phyloP scores from a whole-genome alignment of 139 green algal genomes.

The Picochlorum costavermella region DNA sequence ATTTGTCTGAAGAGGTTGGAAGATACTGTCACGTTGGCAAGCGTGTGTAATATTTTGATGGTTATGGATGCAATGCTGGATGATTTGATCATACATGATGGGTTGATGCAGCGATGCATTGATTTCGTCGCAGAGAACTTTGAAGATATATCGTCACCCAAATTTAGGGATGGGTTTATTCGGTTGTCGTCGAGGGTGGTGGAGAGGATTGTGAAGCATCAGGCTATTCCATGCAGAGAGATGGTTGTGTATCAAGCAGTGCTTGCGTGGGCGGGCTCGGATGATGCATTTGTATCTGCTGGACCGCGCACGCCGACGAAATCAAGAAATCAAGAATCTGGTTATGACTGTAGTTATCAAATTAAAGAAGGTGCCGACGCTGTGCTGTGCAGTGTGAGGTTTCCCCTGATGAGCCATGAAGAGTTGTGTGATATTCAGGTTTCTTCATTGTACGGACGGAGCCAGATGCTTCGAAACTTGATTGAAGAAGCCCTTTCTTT shows the following conservation, averaged over 20 bases:
- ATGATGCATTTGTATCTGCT: background rate
- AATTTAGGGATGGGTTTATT: slow-evolving; percentile 13
- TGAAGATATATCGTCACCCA: slow-evolving; percentile 6
- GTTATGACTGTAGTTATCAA: no score
- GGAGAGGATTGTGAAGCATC: slow-evolving; percentile 14
- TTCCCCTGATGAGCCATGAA: slow-evolving; percentile 44
- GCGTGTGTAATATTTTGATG: slow-evolving; percentile 28
- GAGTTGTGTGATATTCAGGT: slow-evolving; percentile 29
- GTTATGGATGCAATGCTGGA: slow-evolving; percentile 16
- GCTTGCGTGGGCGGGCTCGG: slow-evolving; percentile 17
- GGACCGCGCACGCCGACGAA: slow-evolving; percentile 10
- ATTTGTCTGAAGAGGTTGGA: slow-evolving; percentile 12
- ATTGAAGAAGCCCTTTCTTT: slow-evolving; percentile 26
- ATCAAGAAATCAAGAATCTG: no score
- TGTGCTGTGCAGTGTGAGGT: slow-evolving; percentile 53
- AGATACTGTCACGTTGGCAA: background rate
- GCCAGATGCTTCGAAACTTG: slow-evolving; percentile 29
- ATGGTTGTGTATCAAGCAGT: slow-evolving; percentile 31
- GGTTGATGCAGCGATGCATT: slow-evolving; percentile 9
- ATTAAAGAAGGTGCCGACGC: slow-evolving; percentile 15
- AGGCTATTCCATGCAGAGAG: slow-evolving; percentile 36
- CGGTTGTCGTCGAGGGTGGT: slow-evolving; percentile 12
- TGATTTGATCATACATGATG: slow-evolving; percentile 2
- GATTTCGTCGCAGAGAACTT: slow-evolving; percentile 33
- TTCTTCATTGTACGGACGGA: slow-evolving; percentile 15